Base-by-base conservation (phyloP, 2,329 filamentous ascomycete genomes). In the Beauveria pseudobassiana region DNA sequence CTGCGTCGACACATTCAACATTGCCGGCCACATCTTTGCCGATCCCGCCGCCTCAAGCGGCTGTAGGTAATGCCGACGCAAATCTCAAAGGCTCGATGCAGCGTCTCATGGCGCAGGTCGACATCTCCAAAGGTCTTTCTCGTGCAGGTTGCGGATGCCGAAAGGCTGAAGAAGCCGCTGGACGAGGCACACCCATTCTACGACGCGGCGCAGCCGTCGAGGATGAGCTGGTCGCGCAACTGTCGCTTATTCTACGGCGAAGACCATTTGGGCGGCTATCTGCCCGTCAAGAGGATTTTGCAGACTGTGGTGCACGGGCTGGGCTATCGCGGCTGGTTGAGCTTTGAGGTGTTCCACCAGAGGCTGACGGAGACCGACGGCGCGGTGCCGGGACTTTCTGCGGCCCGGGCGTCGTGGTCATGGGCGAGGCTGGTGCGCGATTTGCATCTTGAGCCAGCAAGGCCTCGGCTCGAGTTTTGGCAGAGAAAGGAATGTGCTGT, bases 151-250 rank as follows among this genome's bases (percentile, higher is more conserved):
- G 88, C 89, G 8, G 88, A 92, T 68, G 89, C 85, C 0, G 87
- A 90, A 71, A 76, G 81, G 5, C 76, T 91, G 10, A 69, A 72
- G 0, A 68, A 74, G 18, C 88, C 88, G 0, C 71, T 91, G 6
- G 38, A 62, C 71, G 82, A 78, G 4, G 74, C 70, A 0, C 75
- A 77, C 51, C 63, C 68, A 2, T 75, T 74, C 43, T 73, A 76
- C 62, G 65, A 71, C 63, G 45, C 65, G 0, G 69, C 69, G 30
- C 74, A 76, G 65, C 75, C 74, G 0, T 8, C 69, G 0, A 78
- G 88, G 3, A 93, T 93, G 90, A 90, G 82, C 68, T 93, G 90
- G 90, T 90, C 73, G 1, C 69, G 90, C 20, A 92, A 92, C 70
- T 89, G 87, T 64, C 78, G 90, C 20, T 3, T 93, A 1, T 77